A percentile compares a stretch with the other conserved stretches of the same genome.
Evolutionary conservation across 805 yeast genomes (phyloP).

Genomic region (Cyberlindnera xylosilytica): DNA sequence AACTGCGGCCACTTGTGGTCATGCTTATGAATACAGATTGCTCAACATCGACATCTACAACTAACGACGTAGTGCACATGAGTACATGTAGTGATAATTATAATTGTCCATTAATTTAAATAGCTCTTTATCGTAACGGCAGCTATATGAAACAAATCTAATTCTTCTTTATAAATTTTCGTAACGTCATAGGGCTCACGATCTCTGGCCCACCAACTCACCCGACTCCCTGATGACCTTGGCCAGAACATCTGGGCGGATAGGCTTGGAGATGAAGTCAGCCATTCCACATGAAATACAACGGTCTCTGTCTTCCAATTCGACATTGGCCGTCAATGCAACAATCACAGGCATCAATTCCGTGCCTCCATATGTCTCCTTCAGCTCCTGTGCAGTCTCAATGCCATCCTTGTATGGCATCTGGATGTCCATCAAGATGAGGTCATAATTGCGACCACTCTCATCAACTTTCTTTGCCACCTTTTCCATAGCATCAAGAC

Average conservation of each 20-base stretch:
- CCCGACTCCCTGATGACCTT: conserved; percentile 7
- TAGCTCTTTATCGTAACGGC: no score
- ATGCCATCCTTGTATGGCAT: conserved; percentile 92
- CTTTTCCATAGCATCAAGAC: conserved; percentile 86
- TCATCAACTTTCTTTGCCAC: conserved; percentile 67
- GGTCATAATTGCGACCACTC: conserved; percentile 63
- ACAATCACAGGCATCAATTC: conserved; percentile 87
- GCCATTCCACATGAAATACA: conserved; percentile 50
- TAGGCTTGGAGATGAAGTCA: conserved; percentile 51
- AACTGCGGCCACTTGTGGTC: no score
- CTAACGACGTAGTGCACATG: no score
- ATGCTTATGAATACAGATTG: no score
- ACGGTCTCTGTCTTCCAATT: conserved; percentile 47
- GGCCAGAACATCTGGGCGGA: conserved; percentile 42
- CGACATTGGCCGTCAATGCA: conserved; percentile 84
- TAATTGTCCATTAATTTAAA: no score
- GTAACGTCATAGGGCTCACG: no score
- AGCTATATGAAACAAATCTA: no score
- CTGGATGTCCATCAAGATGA: conserved; percentile 94
- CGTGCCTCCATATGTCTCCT: conserved; percentile 39
- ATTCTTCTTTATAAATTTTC: no score
- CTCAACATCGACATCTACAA: no score
- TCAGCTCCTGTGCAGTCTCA: conserved; percentile 85
- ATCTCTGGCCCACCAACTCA: neutral
- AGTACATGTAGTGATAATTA: no score